Conservation (phyloP, 1,284 basidiomycete genomes). For the Fistulina hepatica region DNA sequence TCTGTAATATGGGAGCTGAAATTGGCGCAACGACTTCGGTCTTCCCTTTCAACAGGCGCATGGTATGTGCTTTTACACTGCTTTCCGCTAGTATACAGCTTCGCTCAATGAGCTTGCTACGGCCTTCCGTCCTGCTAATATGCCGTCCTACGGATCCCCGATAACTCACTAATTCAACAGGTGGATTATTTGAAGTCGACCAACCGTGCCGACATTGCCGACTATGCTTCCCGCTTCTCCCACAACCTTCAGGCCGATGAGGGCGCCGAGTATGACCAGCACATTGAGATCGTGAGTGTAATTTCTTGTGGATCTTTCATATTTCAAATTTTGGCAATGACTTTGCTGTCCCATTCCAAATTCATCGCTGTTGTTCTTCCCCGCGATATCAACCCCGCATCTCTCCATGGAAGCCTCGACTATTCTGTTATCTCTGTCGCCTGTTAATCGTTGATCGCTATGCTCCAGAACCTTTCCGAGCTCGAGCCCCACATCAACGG, state of each 20-base stretch:
- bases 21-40: conserved; percentile 98
- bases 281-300: conserved; percentile 76
- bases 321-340: too few species aligned
- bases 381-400: too few species aligned
- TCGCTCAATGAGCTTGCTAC: too few species aligned
- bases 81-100: too few species aligned
- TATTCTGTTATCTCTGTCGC: too few species aligned
- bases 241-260: conserved; percentile 90
- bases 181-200: conserved; percentile 94
- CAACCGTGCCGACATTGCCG: conserved; percentile 79
- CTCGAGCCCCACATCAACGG: conserved; percentile 99
- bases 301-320: background rate
- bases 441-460: background rate
- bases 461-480: conserved; percentile 73
- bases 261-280: conserved; percentile 88
- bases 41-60: conserved; percentile 97
- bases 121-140: too few species aligned
- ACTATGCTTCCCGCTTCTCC: conserved; percentile 83
- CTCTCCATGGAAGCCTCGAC: too few species aligned
- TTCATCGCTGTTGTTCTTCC: too few species aligned
- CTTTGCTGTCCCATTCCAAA: too few species aligned
- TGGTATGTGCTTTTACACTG: too few species aligned
- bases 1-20: conserved; percentile 99
- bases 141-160: too few species aligned
- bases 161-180: too few species aligned